Evolutionary conservation across 129 eudicot genomes (phyloP).

Genomic region (Erigeron canadensis): DNA sequence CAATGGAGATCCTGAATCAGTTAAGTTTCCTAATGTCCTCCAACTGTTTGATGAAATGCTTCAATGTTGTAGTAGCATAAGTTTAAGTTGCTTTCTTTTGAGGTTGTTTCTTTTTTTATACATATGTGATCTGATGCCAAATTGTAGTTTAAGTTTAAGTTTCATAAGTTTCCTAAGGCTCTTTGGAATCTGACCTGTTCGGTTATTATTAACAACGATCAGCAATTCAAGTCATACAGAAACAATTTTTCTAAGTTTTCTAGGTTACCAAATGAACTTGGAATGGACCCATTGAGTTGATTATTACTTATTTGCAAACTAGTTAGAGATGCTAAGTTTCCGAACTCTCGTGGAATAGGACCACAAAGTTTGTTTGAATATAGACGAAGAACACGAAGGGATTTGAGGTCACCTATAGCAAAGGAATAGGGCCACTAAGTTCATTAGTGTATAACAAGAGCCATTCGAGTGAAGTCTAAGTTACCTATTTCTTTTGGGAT

Average conservation of each 20-base stretch:
- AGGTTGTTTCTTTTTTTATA: too few species aligned
- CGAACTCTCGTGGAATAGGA: slow-evolving; percentile 21
- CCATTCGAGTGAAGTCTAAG: slow-evolving; percentile 14
- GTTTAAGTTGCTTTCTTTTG: too few species aligned
- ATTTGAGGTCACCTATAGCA: slow-evolving; percentile 24
- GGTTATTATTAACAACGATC: too few species aligned
- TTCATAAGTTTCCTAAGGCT: too few species aligned
- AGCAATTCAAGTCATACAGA: too few species aligned
- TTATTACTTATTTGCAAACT: neutral
- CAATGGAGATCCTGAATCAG: too few species aligned
- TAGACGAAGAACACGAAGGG: neutral
- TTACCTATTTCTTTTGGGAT: slow-evolving; percentile 44
- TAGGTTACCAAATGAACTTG: slow-evolving; percentile 24
- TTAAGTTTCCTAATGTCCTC: too few species aligned
- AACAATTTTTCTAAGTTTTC: neutral
- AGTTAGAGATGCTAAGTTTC: slow-evolving; percentile 6
- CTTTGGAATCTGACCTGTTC: too few species aligned
- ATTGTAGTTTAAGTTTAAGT: too few species aligned
- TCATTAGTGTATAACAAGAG: slow-evolving; percentile 8
- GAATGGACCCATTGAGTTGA: slow-evolving; percentile 28
- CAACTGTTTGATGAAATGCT: too few species aligned
- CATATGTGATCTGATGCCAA: too few species aligned
- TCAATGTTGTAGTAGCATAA: too few species aligned
- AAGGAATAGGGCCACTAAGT: slow-evolving; percentile 27
- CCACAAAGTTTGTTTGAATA: slow-evolving; percentile 13